Base-by-base conservation (phyloP, 2,329 filamentous ascomycete genomes). In the Fusarium virguliforme region DNA sequence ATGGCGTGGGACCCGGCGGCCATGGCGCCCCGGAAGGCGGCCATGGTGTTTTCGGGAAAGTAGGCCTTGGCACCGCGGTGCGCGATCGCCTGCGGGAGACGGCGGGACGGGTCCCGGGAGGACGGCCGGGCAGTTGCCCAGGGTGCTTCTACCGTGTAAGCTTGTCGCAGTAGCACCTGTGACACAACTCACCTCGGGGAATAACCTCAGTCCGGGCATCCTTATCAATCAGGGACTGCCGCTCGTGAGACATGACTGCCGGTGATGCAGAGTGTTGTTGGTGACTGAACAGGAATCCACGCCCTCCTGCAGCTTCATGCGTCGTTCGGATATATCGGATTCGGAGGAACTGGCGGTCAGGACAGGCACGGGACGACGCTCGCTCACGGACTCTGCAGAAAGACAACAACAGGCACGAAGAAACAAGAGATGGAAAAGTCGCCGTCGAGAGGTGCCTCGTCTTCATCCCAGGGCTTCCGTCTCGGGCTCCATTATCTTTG, bases 1-100 rank as follows among this genome's bases (percentile, higher is more conserved):
- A 98, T 84, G 0, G 92, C 95, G 75, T 97, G 89, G 0, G 93
- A 89, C 22, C 94, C 94, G 18, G 89, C 90, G 34, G 89, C 84
- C 3, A 95, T 87, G 1, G 94, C 95, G 30, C 87, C 91, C 63
- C 84, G 84, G 82, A 97, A 97, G 8, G 93, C 92, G 15, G 85
- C 87, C 86, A 98, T 90, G 2, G 93, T 92, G 81, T 98, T 98
- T 81, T 98, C 95, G 0, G 95, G 94, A 73, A 87, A 93, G 57
- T 86, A 86, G 1, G 90, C 90, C 78, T 93, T 95, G 85, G 91
- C 94, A 48, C 93, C 93, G 63, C 93, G 87, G 82, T 95, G 93
- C 1, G 91, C 92, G 70, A 96, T 94, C 61, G 90, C 87, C 78
- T 94, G 91, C 1, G 93, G 93, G 55, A 90, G 79, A 26, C 71